Conservation (phyloP, 106 monocot species). For the Phalaenopsis equestris region DNA sequence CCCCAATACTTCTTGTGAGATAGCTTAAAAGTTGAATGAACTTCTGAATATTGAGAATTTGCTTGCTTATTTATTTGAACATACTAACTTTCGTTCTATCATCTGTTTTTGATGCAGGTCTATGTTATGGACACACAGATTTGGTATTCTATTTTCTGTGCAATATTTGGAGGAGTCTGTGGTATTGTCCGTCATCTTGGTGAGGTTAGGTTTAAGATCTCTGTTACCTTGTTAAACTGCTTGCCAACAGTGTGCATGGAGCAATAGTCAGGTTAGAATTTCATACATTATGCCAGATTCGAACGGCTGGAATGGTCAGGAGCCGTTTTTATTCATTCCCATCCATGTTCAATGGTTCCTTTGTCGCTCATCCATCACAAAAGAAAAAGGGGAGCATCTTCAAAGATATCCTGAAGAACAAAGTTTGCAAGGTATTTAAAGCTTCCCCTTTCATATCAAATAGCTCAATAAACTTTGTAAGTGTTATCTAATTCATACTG, state of each 20-base stretch:
- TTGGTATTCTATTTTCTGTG: constrained; percentile 79
- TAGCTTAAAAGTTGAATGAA: background rate
- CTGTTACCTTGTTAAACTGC: background rate
- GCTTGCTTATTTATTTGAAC: background rate
- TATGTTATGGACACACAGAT: constrained; percentile 85
- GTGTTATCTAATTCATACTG: background rate
- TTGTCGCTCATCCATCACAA: constrained; percentile 33
- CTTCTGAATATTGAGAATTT: background rate
- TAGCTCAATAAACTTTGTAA: background rate
- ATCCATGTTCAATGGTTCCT: constrained; percentile 44
- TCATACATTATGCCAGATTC: constrained; percentile 32
- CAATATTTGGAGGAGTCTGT: constrained; percentile 68
- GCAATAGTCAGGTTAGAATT: background rate
- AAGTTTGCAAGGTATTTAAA: constrained; percentile 39
- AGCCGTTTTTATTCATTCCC: constrained; percentile 58
- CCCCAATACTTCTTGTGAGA: constrained; percentile 65
- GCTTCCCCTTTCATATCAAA: background rate
- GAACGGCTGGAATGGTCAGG: constrained; percentile 75
- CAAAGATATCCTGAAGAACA: constrained; percentile 30
- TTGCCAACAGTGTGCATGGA: background rate
- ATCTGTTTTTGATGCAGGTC: constrained; percentile 30
- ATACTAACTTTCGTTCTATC: background rate
- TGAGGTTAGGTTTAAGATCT: constrained; percentile 33
- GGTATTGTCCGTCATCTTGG: constrained; percentile 76
- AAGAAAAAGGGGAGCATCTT: constrained; percentile 28